These are phyloP conservation scores for Hanseniaspora thailandica DNA, from an alignment of 805 yeast genomes.

Conservation along the genomic window DNA sequence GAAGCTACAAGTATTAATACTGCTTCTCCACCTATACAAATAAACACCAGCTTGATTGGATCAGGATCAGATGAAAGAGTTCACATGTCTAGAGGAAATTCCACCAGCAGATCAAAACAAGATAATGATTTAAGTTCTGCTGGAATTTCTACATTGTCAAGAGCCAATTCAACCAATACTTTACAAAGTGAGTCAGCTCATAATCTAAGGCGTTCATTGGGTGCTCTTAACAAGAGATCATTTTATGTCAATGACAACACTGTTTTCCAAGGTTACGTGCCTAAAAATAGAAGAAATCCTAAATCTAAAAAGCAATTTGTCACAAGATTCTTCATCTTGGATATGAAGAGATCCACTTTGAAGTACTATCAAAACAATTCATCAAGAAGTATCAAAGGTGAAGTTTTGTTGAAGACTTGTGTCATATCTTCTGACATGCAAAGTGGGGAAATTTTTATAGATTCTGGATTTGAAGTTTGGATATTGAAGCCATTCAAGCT, in stretches of 20 bases:
- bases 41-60: not conserved
- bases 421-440: conserved; percentile 69
- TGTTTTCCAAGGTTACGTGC: conserved; percentile 62
- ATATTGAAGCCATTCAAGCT: conserved; percentile 55
- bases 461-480: conserved; percentile 95
- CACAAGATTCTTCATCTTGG: conserved; percentile 72
- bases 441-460: conserved; percentile 61
- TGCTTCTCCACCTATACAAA: not conserved
- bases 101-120: not conserved
- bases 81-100: not conserved
- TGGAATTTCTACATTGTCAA: conserved; percentile 17
- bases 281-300: conserved; percentile 55
- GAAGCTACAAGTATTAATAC: not conserved
- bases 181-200: conserved; percentile 16
- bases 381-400: conserved; percentile 70
- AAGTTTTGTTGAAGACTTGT: conserved; percentile 74
- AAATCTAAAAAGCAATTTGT: conserved; percentile 78
- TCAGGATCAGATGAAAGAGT: not conserved
- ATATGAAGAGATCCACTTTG: conserved; percentile 68
- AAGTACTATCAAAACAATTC: conserved; percentile 67
- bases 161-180: conserved; percentile 15
- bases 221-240: conserved; percentile 17
- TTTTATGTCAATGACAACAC: conserved; percentile 49
- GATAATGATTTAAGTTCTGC: not conserved
- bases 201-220: conserved; percentile 17